Evolutionary conservation across 345 rosid genomes (phyloP), one percentile per base, ranked within the genome.

Genomic region (Acer campestre): DNA sequence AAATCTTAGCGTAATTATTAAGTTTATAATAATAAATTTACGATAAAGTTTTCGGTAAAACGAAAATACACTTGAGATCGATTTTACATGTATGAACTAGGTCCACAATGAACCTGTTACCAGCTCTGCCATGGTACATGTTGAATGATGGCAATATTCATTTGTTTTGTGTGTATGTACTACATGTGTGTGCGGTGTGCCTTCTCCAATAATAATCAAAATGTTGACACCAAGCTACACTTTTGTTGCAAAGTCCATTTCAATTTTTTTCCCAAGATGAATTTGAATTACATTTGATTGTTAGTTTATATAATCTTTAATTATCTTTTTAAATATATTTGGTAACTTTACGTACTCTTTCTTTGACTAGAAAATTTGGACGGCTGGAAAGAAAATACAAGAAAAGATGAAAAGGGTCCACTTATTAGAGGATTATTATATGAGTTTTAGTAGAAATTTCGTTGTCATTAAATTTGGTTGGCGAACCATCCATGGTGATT

Each of bases 311-410:
- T 58, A 12, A 35, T 35, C 38, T 4, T 68, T 42, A n/a, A n/a
- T 51, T 12, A 65, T 61, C 4, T 65, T 13, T 35, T 29, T 4
- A 69, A 53, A 12, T 7, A 64, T 64, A 73, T 78, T 71, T 38
- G 67, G 11, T 63, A 31, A 46, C 53, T 80, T 73, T 64, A 62
- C n/a, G n/a, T n/a, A n/a, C n/a, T n/a, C 10, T 59, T 67, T 38
- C 20, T 78, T 79, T 68, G 61, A 79, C 73, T 46, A 73, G 48
- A 75, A 67, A 31, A 23, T 13, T 67, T 67, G 82, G 84, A 63
- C 84, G 80, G 82, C 82, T 20, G 72, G 69, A 51, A 61, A 75
- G 65, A 69, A 63, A 70, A 70, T 23, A 64, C 46, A 18, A 22
- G n/a, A 61, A 38, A 75, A 75, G 31, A 4, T 49, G 49, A 12